These are phyloP conservation scores for Mycosphaerella sp. DNA, from an alignment of 2,329 filamentous ascomycete species.

Conservation along the genomic window DNA sequence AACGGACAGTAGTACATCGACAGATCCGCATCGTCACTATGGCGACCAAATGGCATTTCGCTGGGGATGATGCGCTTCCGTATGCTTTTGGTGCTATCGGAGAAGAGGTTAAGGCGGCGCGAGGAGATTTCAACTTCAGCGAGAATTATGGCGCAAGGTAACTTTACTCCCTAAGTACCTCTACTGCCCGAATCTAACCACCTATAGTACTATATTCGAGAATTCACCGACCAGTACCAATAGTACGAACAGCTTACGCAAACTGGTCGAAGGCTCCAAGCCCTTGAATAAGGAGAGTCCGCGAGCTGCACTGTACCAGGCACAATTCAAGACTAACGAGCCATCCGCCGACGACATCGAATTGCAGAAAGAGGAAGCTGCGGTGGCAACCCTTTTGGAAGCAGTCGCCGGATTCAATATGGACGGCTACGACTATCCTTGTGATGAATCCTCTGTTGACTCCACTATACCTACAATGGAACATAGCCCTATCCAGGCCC, in stretches of 20 bases:
- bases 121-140: not conserved
- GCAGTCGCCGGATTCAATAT: not conserved
- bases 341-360: not conserved
- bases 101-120: slow-evolving; percentile 1
- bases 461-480: not conserved
- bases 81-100: slow-evolving; percentile 7
- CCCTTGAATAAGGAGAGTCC: slow-evolving; percentile 3
- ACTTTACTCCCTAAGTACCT: not conserved
- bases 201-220: not conserved
- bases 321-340: not conserved
- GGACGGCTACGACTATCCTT: too few species aligned
- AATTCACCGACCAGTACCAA: not conserved
- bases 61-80: not conserved
- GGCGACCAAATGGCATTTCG: not conserved
- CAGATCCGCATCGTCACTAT: not conserved
- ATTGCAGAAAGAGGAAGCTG: too few species aligned
- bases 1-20: not conserved
- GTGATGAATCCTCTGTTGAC: too few species aligned
- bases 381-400: not conserved
- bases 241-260: not conserved
- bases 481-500: not conserved
- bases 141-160: slow-evolving; percentile 3
- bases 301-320: not conserved
- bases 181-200: not conserved
- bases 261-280: slow-evolving; percentile 6